Evolutionary conservation across 192 early-diverging fungal genomes (phyloP).

Genomic region (Umbelopsis sp.): DNA sequence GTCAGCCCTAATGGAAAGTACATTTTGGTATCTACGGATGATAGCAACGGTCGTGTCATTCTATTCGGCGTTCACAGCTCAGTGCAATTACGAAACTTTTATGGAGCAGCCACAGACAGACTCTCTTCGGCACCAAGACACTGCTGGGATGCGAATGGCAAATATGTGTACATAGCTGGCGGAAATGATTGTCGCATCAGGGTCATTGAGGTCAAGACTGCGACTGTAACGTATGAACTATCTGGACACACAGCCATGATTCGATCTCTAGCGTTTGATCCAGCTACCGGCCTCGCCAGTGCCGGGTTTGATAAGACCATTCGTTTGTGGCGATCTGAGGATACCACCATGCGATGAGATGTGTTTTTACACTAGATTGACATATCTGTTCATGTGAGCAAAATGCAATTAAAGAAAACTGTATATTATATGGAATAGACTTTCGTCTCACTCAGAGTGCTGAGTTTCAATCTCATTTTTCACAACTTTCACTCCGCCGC

Average conservation of each 20-base stretch:
- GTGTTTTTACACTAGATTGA: background rate
- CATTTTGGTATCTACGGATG: constrained; percentile 69
- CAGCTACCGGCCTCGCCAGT: constrained; percentile 48
- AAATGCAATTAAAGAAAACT: no score
- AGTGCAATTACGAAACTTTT: constrained; percentile 62
- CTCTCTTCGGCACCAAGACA: constrained; percentile 65
- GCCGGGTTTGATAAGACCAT: constrained; percentile 54
- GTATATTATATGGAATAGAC: no score
- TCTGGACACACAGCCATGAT: constrained; percentile 61
- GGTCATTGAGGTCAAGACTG: constrained; percentile 52
- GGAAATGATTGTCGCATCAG: constrained; percentile 58
- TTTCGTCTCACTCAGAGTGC: background rate
- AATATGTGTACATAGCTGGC: constrained; percentile 65
- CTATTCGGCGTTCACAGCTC: constrained; percentile 51
- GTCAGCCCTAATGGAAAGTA: constrained; percentile 56
- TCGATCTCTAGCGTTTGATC: constrained; percentile 51
- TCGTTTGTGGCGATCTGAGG: background rate
- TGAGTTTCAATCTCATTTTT: background rate
- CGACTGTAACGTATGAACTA: constrained; percentile 47
- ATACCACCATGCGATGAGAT: constrained; percentile 1
- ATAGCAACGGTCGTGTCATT: constrained; percentile 65
- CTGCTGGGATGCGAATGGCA: constrained; percentile 59
- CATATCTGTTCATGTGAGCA: no score
- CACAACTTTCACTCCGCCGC: background rate
- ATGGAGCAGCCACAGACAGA: constrained; percentile 60